A percentile compares a stretch with the other conserved stretches of the same genome.
Evolutionary conservation across 768 basidiomycete genomes (phyloP).

Genomic region (Collybia nuda): DNA sequence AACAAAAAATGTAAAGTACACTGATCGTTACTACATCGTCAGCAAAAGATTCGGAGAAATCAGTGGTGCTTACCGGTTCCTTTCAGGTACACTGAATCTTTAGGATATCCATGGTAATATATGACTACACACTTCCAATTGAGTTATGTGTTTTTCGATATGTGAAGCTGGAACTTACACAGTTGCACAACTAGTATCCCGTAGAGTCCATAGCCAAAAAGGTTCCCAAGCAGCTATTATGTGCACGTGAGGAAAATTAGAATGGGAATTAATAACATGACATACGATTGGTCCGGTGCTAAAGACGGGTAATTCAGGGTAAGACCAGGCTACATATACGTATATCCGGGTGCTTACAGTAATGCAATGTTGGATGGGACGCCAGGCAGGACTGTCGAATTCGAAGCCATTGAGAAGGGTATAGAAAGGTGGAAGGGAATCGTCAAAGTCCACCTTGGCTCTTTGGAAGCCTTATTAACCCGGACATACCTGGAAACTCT

Average conservation of each 20-base stretch:
- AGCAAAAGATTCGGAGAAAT: neutral
- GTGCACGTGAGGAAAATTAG: neutral
- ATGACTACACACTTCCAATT: neutral
- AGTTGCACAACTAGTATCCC: slow-evolving; percentile 10
- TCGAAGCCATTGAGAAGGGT: no score
- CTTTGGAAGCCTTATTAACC: no score
- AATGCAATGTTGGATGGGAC: slow-evolving; percentile 7
- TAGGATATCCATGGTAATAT: slow-evolving; percentile 4
- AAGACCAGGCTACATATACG: neutral
- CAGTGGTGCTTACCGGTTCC: neutral
- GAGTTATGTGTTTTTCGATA: no score
- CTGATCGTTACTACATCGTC: neutral
- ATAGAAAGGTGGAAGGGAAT: no score
- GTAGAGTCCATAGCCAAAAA: slow-evolving; percentile 8
- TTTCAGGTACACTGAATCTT: slow-evolving; percentile 8
- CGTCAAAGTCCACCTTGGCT: no score
- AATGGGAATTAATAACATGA: neutral
- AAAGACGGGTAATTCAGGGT: neutral
- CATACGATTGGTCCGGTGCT: slow-evolving; percentile 9
- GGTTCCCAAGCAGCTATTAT: slow-evolving; percentile 9
- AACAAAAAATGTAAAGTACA: slow-evolving; percentile 11
- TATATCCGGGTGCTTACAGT: slow-evolving; percentile 1
- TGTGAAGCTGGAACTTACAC: neutral
- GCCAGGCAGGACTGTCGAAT: neutral
- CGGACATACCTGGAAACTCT: no score